phyloP scores from a whole-genome alignment of 768 basidiomycete genomes.

The Phanerochaete carnosa region DNA sequence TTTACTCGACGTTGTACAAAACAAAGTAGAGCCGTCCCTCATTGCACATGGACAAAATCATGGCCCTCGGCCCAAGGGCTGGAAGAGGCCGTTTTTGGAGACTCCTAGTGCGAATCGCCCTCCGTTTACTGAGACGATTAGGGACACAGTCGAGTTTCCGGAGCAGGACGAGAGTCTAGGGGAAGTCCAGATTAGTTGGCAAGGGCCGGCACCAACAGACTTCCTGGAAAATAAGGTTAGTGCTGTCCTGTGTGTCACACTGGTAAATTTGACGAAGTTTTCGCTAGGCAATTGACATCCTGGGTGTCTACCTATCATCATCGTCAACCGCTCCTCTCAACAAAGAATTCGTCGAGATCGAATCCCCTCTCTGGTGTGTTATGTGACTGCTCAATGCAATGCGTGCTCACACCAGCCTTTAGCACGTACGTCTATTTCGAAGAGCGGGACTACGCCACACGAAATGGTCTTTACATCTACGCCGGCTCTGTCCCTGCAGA shows the following conservation, averaged over 20 bases:
- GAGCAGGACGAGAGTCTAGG: slow-evolving; percentile 96
- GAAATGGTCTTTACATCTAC: slow-evolving; percentile 71
- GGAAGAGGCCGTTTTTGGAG: slow-evolving; percentile 95
- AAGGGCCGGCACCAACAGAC: slow-evolving; percentile 72
- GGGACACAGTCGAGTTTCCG: slow-evolving; percentile 83
- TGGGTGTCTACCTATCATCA: slow-evolving; percentile 87
- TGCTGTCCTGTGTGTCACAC: background rate
- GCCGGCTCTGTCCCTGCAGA: slow-evolving; percentile 82
- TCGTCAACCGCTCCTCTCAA: slow-evolving; percentile 78
- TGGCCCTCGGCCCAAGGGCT: slow-evolving; percentile 70
- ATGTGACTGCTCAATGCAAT: background rate
- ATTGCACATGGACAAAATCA: slow-evolving; percentile 69
- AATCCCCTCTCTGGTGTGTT: slow-evolving; percentile 80
- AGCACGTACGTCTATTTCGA: slow-evolving; percentile 87
- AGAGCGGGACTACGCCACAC: slow-evolving; percentile 70
- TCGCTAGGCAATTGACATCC: slow-evolving; percentile 74
- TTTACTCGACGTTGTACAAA: slow-evolving; percentile 78
- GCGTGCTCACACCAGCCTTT: slow-evolving; percentile 1
- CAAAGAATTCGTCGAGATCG: slow-evolving; percentile 91
- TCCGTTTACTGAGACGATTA: slow-evolving; percentile 49
- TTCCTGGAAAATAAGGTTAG: slow-evolving; percentile 70
- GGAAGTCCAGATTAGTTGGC: slow-evolving; percentile 73
- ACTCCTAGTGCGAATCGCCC: slow-evolving; percentile 67
- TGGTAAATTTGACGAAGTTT: background rate
- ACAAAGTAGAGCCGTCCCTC: slow-evolving; percentile 79